Percentiles rank a stretch among this genome's conserved stretches.
Evolutionary conservation across 2,329 filamentous ascomycete genomes (phyloP).

Genomic region (Raffaelea ambrosiae): DNA sequence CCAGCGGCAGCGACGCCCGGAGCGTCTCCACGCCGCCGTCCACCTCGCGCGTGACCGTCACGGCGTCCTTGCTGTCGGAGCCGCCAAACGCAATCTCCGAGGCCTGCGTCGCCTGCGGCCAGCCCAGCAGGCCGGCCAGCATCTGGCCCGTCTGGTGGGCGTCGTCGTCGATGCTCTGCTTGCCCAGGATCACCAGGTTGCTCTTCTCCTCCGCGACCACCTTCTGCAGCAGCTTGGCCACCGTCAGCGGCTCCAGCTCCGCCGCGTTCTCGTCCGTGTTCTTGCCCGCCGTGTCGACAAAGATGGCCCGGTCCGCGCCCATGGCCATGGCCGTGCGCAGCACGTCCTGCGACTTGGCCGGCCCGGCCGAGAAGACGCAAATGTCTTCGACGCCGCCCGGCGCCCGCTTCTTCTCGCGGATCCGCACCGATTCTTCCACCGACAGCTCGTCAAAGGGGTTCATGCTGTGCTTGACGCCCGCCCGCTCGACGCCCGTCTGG

Average conservation of each 20-base stretch:
- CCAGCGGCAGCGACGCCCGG: constrained; percentile 74
- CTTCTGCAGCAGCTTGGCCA: constrained; percentile 80
- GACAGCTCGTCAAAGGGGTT: constrained; percentile 99
- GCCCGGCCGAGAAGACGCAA: constrained; percentile 79
- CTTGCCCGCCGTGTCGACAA: constrained; percentile 60
- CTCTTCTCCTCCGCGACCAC: constrained; percentile 76
- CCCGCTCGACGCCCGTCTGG: constrained; percentile 81
- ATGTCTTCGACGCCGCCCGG: constrained; percentile 80
- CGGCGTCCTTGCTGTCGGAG: constrained; percentile 52
- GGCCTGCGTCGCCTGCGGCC: constrained; percentile 93
- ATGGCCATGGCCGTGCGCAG: constrained; percentile 97
- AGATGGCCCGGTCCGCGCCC: constrained; percentile 87
- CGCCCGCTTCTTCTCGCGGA: constrained; percentile 76
- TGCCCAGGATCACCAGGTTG: constrained; percentile 89
- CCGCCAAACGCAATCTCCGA: constrained; percentile 71
- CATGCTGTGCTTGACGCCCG: constrained; percentile 93
- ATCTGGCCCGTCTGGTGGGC: constrained; percentile 95
- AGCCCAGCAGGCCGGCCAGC: constrained; percentile 84
- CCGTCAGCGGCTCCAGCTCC: constrained; percentile 77
- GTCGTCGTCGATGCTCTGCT: constrained; percentile 98
- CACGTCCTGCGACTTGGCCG: constrained; percentile 77
- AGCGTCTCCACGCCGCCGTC: constrained; percentile 93
- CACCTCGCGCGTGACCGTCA: constrained; percentile 82
- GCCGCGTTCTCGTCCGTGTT: constrained; percentile 66
- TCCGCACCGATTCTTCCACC: constrained; percentile 88